phyloP scores from a whole-genome alignment of 352 stramenopile genomes.

The Globisporangium sylvaticum region DNA sequence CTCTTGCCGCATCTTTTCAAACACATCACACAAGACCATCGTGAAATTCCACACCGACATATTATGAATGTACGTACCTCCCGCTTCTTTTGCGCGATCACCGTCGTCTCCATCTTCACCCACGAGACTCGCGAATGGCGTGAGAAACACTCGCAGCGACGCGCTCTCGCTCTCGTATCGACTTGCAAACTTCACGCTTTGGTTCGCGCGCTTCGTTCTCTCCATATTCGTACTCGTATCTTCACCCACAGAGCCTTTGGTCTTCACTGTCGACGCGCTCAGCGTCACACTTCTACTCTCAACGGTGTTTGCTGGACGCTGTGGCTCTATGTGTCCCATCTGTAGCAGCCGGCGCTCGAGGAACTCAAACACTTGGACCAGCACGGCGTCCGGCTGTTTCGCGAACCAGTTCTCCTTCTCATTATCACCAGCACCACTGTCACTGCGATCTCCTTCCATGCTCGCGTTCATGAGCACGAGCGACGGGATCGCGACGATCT shows the following conservation, averaged over 20 bases:
- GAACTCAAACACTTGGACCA: slow-evolving; percentile 14
- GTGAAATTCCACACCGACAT: slow-evolving; percentile 19
- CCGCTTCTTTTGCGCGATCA: not conserved
- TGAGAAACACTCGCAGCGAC: slow-evolving; percentile 15
- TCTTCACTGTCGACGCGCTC: slow-evolving; percentile 1
- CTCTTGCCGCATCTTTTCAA: not conserved
- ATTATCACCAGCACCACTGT: not conserved
- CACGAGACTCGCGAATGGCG: slow-evolving; percentile 11
- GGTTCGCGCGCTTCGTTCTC: not conserved
- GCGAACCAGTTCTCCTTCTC: slow-evolving; percentile 8
- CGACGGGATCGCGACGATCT: slow-evolving; percentile 16
- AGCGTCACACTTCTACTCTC: not conserved
- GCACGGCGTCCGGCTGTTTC: not conserved
- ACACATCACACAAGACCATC: slow-evolving; percentile 13
- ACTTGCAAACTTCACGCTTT: slow-evolving; percentile 4
- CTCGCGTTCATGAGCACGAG: slow-evolving; percentile 6
- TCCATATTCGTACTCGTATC: not conserved
- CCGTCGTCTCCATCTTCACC: not conserved
- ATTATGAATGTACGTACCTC: not conserved
- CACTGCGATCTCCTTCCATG: not conserved
- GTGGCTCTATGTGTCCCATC: slow-evolving; percentile 7
- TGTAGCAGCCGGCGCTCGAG: slow-evolving; percentile 2
- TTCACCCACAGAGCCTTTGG: not conserved
- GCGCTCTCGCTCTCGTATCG: not conserved
- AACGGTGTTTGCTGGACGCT: not conserved